phyloP scores from a whole-genome alignment of 2,329 filamentous ascomycete genomes.

The Claviceps sorghi region DNA sequence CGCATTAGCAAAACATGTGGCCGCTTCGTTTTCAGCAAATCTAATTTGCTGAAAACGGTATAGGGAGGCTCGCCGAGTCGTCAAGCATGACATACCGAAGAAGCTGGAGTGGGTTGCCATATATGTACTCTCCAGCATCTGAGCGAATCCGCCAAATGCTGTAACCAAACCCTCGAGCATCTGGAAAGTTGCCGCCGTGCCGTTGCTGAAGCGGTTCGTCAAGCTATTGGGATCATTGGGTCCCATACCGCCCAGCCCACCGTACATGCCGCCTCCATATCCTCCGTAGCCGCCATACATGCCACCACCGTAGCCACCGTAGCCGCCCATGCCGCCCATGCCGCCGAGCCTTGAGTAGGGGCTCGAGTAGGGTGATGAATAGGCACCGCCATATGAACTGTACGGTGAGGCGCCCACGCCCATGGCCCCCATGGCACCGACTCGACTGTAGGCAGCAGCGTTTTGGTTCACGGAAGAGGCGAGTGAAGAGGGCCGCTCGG shows the following conservation, averaged over 20 bases:
- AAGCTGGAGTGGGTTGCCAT: slow-evolving; percentile 99
- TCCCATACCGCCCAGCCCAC: slow-evolving; percentile 31
- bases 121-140: slow-evolving; percentile 98
- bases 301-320: slow-evolving; percentile 26
- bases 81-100: slow-evolving; percentile 58
- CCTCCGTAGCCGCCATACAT: slow-evolving; percentile 29
- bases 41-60: background rate
- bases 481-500: slow-evolving; percentile 66
- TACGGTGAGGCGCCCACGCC: slow-evolving; percentile 37
- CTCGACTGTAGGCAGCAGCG: slow-evolving; percentile 61
- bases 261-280: slow-evolving; percentile 26
- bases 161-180: slow-evolving; percentile 95
- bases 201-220: slow-evolving; percentile 89
- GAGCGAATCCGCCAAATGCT: slow-evolving; percentile 91
- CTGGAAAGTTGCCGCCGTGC: slow-evolving; percentile 92
- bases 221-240: slow-evolving; percentile 77
- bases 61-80: background rate
- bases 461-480: slow-evolving; percentile 74
- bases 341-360: slow-evolving; percentile 35
- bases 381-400: slow-evolving; percentile 25
- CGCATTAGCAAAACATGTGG: background rate
- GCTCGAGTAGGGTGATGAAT: slow-evolving; percentile 25
- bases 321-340: slow-evolving; percentile 8
- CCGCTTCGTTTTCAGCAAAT: background rate
- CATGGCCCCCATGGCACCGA: slow-evolving; percentile 22